Evolutionary conservation across 495 filamentous ascomycete genomes (phyloP).

Genomic region (Neurospora africana): DNA sequence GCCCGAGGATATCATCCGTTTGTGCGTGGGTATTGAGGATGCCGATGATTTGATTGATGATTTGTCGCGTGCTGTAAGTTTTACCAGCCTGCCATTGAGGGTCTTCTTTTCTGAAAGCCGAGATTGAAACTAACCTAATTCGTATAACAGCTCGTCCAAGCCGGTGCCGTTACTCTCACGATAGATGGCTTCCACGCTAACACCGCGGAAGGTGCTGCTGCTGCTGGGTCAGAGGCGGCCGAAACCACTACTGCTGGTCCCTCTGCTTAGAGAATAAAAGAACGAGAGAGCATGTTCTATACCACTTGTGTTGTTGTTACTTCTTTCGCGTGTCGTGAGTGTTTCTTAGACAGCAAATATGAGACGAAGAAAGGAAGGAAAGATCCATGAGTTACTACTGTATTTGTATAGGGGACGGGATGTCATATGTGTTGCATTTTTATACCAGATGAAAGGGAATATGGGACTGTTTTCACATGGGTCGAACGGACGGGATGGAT

Average conservation of each 20-base stretch:
- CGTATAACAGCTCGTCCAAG: constrained; percentile 67
- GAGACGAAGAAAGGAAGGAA: background rate
- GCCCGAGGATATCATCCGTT: constrained; percentile 89
- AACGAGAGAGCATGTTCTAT: background rate
- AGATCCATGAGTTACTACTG: background rate
- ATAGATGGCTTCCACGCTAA: constrained; percentile 64
- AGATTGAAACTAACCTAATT: constrained; percentile 8
- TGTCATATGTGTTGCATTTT: background rate
- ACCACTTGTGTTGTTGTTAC: background rate
- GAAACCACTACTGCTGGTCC: background rate
- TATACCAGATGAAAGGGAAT: background rate
- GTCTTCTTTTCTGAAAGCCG: background rate
- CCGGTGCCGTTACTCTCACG: constrained; percentile 79
- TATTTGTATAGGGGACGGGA: background rate
- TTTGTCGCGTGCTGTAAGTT: constrained; percentile 74
- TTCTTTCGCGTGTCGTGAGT: background rate
- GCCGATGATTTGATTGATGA: constrained; percentile 88
- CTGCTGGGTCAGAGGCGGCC: background rate
- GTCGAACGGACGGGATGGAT: background rate
- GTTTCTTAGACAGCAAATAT: background rate
- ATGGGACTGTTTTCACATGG: background rate
- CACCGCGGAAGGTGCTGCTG: constrained; percentile 5
- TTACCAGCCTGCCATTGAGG: background rate
- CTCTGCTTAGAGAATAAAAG: background rate
- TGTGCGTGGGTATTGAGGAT: constrained; percentile 97